phyloP scores from a whole-genome alignment of 768 basidiomycete genomes.

The Pholiota conissans region DNA sequence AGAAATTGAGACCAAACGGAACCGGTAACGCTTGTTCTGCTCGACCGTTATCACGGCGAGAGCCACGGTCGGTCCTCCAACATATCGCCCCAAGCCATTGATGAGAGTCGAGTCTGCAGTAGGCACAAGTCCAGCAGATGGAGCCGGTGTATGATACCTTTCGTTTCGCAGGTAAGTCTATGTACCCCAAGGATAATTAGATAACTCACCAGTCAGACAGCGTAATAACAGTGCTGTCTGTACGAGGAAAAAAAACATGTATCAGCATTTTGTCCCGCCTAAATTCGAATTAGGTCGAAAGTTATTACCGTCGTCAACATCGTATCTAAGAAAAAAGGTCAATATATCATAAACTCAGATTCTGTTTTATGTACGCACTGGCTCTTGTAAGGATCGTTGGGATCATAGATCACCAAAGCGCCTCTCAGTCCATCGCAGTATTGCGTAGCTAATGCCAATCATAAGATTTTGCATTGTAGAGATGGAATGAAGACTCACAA shows the following conservation, averaged over 20 bases:
- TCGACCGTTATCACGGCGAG: conserved; percentile 47
- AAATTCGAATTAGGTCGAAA: too few species aligned
- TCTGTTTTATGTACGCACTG: background rate
- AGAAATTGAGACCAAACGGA: conserved; percentile 51
- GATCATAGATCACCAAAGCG: background rate
- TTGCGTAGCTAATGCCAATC: background rate
- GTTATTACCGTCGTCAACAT: conserved; percentile 39
- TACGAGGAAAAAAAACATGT: background rate
- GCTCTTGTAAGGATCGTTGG: background rate
- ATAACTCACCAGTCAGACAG: conserved; percentile 30
- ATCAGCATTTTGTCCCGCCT: too few species aligned
- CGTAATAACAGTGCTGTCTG: conserved; percentile 34
- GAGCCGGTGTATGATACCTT: conserved; percentile 21
- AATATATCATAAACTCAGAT: conserved; percentile 13
- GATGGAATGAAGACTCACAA: background rate
- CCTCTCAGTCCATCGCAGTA: background rate
- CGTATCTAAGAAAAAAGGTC: conserved; percentile 6
- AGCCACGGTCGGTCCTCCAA: conserved; percentile 35
- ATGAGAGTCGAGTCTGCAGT: conserved; percentile 44
- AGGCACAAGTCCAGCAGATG: conserved; percentile 4
- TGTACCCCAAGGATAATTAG: background rate
- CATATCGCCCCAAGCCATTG: conserved; percentile 50
- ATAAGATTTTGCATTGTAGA: conserved; percentile 12
- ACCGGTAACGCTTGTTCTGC: conserved; percentile 45
- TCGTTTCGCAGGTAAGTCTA: background rate